phyloP scores from a whole-genome alignment of 2,329 filamentous ascomycete genomes.

The Cladophialophora bantiana region DNA sequence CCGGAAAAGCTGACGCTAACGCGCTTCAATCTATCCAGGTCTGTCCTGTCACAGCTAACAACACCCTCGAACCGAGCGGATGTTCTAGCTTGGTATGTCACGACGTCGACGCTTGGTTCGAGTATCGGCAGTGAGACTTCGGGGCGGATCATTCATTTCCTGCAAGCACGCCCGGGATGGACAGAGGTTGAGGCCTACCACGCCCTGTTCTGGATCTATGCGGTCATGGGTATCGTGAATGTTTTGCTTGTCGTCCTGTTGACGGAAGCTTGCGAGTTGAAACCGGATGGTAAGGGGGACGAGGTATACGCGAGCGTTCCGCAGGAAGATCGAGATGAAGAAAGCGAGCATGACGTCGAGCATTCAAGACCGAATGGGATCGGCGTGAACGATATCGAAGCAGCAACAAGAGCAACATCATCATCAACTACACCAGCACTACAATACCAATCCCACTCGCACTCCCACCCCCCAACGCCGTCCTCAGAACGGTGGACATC shows the following conservation, averaged over 20 bases:
- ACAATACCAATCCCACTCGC: neutral
- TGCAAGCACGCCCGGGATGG: conserved; percentile 58
- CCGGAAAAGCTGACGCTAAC: conserved; percentile 36
- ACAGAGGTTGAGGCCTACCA: conserved; percentile 62
- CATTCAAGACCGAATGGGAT: conserved; percentile 5
- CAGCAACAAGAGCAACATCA: conserved; percentile 3
- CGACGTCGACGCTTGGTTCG: conserved; percentile 62
- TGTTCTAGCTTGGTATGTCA: conserved; percentile 51
- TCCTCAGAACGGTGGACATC: conserved; percentile 4
- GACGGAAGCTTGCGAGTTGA: conserved; percentile 61
- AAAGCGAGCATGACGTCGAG: neutral
- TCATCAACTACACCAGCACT: neutral
- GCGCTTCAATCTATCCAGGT: conserved; percentile 44
- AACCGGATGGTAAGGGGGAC: conserved; percentile 24
- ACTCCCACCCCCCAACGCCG: neutral
- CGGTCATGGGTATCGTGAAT: conserved; percentile 62
- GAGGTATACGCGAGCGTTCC: conserved; percentile 39
- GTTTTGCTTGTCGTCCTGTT: conserved; percentile 56
- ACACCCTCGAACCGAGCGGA: conserved; percentile 38
- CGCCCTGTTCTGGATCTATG: conserved; percentile 65
- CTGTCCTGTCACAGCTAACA: conserved; percentile 45
- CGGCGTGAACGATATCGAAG: conserved; percentile 7
- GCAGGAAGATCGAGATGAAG: conserved; percentile 35
- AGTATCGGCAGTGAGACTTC: conserved; percentile 61
- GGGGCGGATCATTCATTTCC: conserved; percentile 59